These are phyloP conservation scores for Sequoia sempervirens DNA, from an alignment of 75 land plant genomes.

Conservation along the genomic window DNA sequence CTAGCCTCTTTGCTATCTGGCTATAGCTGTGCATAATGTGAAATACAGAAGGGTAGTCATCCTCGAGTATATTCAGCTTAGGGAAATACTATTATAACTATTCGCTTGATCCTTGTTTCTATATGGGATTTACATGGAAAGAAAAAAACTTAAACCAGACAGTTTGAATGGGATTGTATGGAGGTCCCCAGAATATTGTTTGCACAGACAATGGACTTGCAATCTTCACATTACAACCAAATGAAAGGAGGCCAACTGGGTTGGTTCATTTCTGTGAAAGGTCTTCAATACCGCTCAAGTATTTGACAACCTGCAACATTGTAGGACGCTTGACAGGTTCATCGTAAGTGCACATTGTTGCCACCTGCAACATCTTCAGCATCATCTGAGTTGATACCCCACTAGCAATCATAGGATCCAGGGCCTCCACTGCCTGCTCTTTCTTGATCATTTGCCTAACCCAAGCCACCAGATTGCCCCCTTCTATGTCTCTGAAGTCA, in stretches of 20 bases:
- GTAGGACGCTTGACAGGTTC: slow-evolving; percentile 36
- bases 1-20: too few species aligned
- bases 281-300: slow-evolving; percentile 23
- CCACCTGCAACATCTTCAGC: slow-evolving; percentile 37
- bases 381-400: slow-evolving; percentile 21
- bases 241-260: not conserved
- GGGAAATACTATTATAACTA: not conserved
- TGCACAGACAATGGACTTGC: not conserved
- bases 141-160: not conserved
- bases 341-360: slow-evolving; percentile 33
- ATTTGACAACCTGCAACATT: slow-evolving; percentile 46
- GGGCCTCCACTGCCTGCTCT: slow-evolving; percentile 19
- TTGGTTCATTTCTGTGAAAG: not conserved
- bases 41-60: too few species aligned
- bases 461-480: slow-evolving; percentile 44
- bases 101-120: not conserved
- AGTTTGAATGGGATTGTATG: not conserved
- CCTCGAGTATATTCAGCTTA: too few species aligned
- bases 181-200: not conserved
- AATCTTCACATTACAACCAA: not conserved
- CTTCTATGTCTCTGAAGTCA: slow-evolving; percentile 35
- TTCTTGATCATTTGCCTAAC: slow-evolving; percentile 34
- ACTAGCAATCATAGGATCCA: slow-evolving; percentile 27
- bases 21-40: too few species aligned
- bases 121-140: not conserved